These are phyloP conservation scores for Candida glucosophila DNA, from an alignment of 1,139 yeast genomes.

Conservation along the genomic window DNA sequence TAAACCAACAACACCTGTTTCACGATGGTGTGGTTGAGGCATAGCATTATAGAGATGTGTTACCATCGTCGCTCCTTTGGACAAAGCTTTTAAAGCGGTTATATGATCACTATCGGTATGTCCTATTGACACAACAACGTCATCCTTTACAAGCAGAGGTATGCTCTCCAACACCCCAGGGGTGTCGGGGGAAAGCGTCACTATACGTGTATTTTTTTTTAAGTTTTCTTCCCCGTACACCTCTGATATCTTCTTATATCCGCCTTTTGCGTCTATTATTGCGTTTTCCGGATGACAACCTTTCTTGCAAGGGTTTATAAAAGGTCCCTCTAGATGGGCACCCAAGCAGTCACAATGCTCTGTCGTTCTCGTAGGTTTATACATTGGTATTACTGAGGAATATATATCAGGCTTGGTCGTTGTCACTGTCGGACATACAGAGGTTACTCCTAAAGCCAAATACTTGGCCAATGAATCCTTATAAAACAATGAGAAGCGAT, in stretches of 20 bases:
- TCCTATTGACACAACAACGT: constrained; percentile 45
- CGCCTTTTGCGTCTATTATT: constrained; percentile 39
- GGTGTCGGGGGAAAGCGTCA: constrained; percentile 59
- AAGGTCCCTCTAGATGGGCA: constrained; percentile 62
- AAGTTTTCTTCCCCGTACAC: constrained; percentile 40
- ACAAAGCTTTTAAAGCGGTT: constrained; percentile 42
- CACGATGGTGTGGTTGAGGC: constrained; percentile 61
- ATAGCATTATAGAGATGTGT: constrained; percentile 62
- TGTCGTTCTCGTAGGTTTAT: constrained; percentile 26
- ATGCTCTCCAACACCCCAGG: constrained; percentile 46
- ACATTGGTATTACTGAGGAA: constrained; percentile 39
- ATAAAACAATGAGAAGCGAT: constrained; percentile 23
- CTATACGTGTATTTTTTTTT: constrained; percentile 36
- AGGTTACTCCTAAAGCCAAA: constrained; percentile 49
- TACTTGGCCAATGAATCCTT: constrained; percentile 41
- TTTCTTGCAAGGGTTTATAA: constrained; percentile 44
- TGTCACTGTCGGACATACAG: constrained; percentile 54
- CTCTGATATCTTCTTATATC: constrained; percentile 25
- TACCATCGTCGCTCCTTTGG: constrained; percentile 49
- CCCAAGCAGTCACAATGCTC: constrained; percentile 47
- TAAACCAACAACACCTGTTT: constrained; percentile 52
- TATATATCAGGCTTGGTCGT: constrained; percentile 49
- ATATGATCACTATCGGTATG: constrained; percentile 46
- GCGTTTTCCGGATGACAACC: constrained; percentile 59
- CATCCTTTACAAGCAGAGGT: constrained; percentile 25